Evolutionary conservation across 2,329 filamentous ascomycete species (phyloP).

Genomic region (Emmonsiellopsis sp.): DNA sequence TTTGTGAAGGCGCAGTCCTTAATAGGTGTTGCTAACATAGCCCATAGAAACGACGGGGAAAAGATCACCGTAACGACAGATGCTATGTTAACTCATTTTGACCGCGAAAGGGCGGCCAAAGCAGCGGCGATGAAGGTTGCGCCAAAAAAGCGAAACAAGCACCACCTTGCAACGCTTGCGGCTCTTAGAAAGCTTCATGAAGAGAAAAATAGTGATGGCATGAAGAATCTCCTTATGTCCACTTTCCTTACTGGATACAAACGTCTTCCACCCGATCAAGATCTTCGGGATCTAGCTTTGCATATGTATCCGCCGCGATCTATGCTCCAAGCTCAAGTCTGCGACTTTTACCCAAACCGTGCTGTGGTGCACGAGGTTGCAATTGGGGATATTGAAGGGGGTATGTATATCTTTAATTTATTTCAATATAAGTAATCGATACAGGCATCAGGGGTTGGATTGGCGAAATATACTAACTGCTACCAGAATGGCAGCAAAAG

Average conservation of each 20-base stretch:
- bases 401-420: background rate
- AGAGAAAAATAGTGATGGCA: background rate
- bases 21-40: background rate
- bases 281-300: background rate
- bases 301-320: background rate
- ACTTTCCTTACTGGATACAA: background rate
- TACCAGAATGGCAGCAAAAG: background rate
- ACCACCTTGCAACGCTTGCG: background rate
- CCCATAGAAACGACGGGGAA: background rate
- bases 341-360: background rate
- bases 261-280: background rate
- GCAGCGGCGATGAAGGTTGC: background rate
- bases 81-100: background rate
- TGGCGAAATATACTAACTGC: background rate
- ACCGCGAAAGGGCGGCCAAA: background rate
- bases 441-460: background rate
- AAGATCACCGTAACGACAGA: conserved; percentile 1
- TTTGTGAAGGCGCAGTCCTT: no score
- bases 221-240: conserved; percentile 1
- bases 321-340: background rate
- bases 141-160: background rate
- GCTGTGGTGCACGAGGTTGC: background rate
- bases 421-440: background rate
- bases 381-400: conserved; percentile 1
- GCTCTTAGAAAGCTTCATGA: background rate